Evolutionary conservation across 345 rosid species (phyloP).

Genomic region (Melastoma malabathricum): DNA sequence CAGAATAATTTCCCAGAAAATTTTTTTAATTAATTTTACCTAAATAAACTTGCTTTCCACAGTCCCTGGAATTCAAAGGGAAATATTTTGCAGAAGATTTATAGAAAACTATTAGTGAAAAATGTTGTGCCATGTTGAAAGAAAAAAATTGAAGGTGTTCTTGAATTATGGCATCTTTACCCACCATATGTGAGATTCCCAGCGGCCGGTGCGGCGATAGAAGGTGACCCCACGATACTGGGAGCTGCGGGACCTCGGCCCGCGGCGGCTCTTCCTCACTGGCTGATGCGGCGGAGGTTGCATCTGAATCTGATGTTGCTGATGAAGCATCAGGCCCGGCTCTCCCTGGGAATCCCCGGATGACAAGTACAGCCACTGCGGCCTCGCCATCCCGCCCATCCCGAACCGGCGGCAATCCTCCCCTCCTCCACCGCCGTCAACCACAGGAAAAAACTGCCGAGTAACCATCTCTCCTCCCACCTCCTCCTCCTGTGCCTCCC

Average conservation of each 20-base stretch:
- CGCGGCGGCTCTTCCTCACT: conserved; percentile 56
- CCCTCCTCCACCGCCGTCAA: too few relatives aligned
- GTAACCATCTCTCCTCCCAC: neutral
- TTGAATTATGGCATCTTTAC: neutral
- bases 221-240: conserved; percentile 75
- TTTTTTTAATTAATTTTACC: conserved; percentile 17
- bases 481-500: neutral
- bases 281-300: conserved; percentile 4
- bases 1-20: neutral
- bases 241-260: conserved; percentile 69
- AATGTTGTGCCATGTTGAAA: too few relatives aligned
- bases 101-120: too few relatives aligned
- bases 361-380: conserved; percentile 25
- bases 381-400: conserved; percentile 2
- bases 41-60: conserved; percentile 65
- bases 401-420: neutral
- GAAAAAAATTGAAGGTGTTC: too few relatives aligned
- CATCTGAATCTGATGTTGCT: conserved; percentile 9
- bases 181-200: conserved; percentile 86
- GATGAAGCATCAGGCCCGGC: conserved; percentile 11
- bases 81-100: neutral
- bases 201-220: conserved; percentile 63
- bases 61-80: conserved; percentile 38
- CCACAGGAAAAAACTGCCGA: conserved; percentile 4
- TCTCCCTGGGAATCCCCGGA: conserved; percentile 13